Evolutionary conservation across 805 yeast genomes (phyloP).

Genomic region (Torulaspora microellipsoides): DNA sequence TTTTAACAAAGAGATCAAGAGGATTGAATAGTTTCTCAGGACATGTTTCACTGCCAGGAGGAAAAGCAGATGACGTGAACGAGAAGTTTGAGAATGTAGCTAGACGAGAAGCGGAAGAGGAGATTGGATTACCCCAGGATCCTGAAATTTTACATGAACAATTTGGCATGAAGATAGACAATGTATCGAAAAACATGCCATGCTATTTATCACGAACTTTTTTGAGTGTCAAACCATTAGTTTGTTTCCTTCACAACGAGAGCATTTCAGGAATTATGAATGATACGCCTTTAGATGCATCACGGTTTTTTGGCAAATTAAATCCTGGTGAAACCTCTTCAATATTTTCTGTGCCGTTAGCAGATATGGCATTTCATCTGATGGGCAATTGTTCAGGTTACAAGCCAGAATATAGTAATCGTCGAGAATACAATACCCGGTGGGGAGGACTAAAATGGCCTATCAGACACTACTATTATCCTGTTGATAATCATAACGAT

Average conservation of each 20-base stretch:
- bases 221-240: slow-evolving; percentile 77
- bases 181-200: slow-evolving; percentile 56
- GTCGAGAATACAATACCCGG: slow-evolving; percentile 36
- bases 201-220: slow-evolving; percentile 78
- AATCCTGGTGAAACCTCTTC: slow-evolving; percentile 77
- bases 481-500: slow-evolving; percentile 50
- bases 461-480: slow-evolving; percentile 57
- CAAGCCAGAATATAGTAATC: slow-evolving; percentile 33
- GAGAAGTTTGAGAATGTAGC: slow-evolving; percentile 71
- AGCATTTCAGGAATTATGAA: slow-evolving; percentile 23
- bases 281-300: slow-evolving; percentile 32
- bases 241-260: slow-evolving; percentile 51
- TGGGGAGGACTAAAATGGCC: slow-evolving; percentile 78
- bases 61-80: slow-evolving; percentile 68
- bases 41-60: slow-evolving; percentile 91
- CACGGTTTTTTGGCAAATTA: slow-evolving; percentile 39
- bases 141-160: slow-evolving; percentile 41
- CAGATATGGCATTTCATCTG: slow-evolving; percentile 45
- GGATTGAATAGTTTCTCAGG: slow-evolving; percentile 74
- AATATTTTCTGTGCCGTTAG: slow-evolving; percentile 64
- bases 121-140: slow-evolving; percentile 63
- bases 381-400: slow-evolving; percentile 2
- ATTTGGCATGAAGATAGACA: slow-evolving; percentile 56
- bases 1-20: slow-evolving; percentile 73
- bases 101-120: slow-evolving; percentile 81